Evolutionary conservation across 1,284 basidiomycete species (phyloP).

Genomic region (Volvariella volvacea): DNA sequence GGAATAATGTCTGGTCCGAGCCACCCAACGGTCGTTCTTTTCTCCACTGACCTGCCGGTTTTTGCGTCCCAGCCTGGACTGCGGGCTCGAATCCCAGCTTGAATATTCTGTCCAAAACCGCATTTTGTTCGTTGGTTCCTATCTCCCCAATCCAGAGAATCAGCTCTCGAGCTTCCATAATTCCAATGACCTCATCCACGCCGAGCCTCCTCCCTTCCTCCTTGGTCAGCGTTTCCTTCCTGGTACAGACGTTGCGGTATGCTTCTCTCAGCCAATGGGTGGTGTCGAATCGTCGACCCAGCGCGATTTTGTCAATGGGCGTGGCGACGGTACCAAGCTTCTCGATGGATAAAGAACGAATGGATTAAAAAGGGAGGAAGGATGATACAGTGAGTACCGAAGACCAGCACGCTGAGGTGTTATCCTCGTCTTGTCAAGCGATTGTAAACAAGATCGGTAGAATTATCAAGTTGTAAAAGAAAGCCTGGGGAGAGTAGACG

Average conservation of each 20-base stretch:
- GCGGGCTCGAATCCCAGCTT: too few relatives aligned
- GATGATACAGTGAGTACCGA: constrained; percentile 27
- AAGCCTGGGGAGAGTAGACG: constrained; percentile 9
- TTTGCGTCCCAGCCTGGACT: too few relatives aligned
- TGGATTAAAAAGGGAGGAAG: constrained; percentile 24
- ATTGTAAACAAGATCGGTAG: constrained; percentile 26
- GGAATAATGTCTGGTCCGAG: too few relatives aligned
- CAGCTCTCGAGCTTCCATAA: too few relatives aligned
- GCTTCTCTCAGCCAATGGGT: constrained; percentile 27
- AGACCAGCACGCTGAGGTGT: constrained; percentile 29
- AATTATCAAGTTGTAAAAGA: not conserved
- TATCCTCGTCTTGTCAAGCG: constrained; percentile 18
- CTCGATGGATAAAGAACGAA: constrained; percentile 26
- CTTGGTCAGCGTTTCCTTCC: constrained; percentile 18
- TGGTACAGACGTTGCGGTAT: constrained; percentile 25
- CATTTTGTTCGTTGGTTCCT: too few relatives aligned
- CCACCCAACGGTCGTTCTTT: too few relatives aligned
- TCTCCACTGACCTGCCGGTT: too few relatives aligned
- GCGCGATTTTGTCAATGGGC: constrained; percentile 26
- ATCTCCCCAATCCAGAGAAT: too few relatives aligned
- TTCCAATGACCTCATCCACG: constrained; percentile 5
- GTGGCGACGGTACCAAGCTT: constrained; percentile 20
- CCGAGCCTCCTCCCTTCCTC: constrained; percentile 23
- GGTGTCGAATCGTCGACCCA: constrained; percentile 23
- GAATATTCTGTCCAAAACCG: too few relatives aligned